These are phyloP conservation scores for Emergomyces orientalis DNA, from an alignment of 2,329 filamentous ascomycete species.

Conservation along the genomic window DNA sequence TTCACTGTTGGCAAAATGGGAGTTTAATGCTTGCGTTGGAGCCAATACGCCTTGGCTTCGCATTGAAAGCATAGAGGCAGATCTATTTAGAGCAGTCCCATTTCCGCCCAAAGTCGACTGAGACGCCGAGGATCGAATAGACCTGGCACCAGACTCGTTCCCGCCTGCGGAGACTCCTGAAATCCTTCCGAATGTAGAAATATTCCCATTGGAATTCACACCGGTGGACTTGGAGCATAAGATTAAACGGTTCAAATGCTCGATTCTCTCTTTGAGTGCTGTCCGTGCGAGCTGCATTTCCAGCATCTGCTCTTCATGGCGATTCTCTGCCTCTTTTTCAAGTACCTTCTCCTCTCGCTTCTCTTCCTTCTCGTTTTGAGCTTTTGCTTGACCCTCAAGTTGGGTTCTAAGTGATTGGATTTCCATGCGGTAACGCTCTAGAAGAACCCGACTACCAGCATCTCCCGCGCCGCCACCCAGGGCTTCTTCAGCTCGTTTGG, in stretches of 20 bases:
- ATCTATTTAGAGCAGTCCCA: slow-evolving; percentile 50
- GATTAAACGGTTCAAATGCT: slow-evolving; percentile 90
- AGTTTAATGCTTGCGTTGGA: slow-evolving; percentile 24
- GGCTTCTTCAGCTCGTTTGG: slow-evolving; percentile 88
- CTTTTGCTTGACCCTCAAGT: slow-evolving; percentile 71
- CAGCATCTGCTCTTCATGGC: slow-evolving; percentile 93
- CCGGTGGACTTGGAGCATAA: slow-evolving; percentile 91
- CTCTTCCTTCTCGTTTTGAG: slow-evolving; percentile 49
- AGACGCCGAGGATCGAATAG: slow-evolving; percentile 60
- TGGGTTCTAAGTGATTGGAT: slow-evolving; percentile 73
- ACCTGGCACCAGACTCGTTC: slow-evolving; percentile 39
- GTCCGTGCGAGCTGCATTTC: slow-evolving; percentile 97
- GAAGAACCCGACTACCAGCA: slow-evolving; percentile 71
- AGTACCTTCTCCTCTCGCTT: slow-evolving; percentile 47
- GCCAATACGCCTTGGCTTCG: slow-evolving; percentile 33
- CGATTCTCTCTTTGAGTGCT: slow-evolving; percentile 91
- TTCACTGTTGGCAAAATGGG: slow-evolving; percentile 33
- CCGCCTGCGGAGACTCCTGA: slow-evolving; percentile 47
- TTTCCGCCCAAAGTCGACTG: slow-evolving; percentile 47
- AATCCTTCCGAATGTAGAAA: slow-evolving; percentile 58
- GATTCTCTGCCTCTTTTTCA: slow-evolving; percentile 70
- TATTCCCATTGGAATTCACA: slow-evolving; percentile 70
- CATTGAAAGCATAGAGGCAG: slow-evolving; percentile 57
- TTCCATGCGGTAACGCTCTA: slow-evolving; percentile 90
- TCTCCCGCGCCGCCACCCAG: slow-evolving; percentile 66